Conservation (phyloP, 2,329 filamentous ascomycete species). For the Xylariales sp. region DNA sequence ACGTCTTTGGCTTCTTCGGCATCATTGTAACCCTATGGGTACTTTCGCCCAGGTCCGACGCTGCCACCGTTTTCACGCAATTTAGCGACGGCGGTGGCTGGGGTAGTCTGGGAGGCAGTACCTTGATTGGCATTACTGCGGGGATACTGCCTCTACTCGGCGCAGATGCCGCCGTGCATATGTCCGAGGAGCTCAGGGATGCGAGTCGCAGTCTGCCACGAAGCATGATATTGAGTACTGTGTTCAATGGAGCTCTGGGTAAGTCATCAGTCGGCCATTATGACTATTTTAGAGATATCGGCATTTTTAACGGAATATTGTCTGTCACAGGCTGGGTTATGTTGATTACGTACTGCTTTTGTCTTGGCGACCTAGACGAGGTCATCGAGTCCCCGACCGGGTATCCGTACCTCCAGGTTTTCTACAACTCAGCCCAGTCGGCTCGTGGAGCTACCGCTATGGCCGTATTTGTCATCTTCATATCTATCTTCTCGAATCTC, state of each 20-base stretch:
- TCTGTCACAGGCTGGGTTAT: conserved; percentile 14
- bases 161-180: conserved; percentile 24
- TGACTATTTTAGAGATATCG: too few species aligned
- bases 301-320: too few species aligned
- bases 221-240: conserved; percentile 25
- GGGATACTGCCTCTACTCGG: conserved; percentile 28
- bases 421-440: conserved; percentile 18
- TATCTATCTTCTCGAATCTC: conserved; percentile 18
- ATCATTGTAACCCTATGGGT: conserved; percentile 34
- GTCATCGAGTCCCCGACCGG: conserved; percentile 11
- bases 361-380: conserved; percentile 12
- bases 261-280: too few species aligned
- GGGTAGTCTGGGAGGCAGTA: conserved; percentile 27
- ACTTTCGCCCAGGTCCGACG: conserved; percentile 23
- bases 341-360: conserved; percentile 16
- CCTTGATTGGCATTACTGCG: conserved; percentile 32
- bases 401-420: conserved; percentile 24
- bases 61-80: conserved; percentile 21
- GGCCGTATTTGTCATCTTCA: conserved; percentile 19
- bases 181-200: conserved; percentile 31
- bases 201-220: conserved; percentile 24
- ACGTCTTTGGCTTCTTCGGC: conserved; percentile 38
- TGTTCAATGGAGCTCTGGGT: conserved; percentile 18
- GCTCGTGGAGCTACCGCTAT: conserved; percentile 17
- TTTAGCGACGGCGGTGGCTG: conserved; percentile 27